phyloP scores from a whole-genome alignment of 495 filamentous ascomycete species.

The Pyrenula aspistea region DNA sequence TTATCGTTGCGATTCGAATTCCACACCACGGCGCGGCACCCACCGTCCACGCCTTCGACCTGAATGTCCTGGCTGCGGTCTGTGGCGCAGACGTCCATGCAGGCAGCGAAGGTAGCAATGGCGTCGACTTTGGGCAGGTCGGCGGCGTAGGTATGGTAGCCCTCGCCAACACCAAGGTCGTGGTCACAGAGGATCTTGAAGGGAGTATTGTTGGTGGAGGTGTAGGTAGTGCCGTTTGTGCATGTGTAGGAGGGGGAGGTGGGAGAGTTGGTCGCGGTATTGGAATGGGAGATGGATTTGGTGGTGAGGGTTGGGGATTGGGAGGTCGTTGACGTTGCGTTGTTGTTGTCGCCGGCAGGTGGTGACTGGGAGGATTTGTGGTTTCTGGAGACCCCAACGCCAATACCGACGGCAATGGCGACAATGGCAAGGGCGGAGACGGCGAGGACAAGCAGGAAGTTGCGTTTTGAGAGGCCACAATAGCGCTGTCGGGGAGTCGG shows the following conservation, averaged over 20 bases:
- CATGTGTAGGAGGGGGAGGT: background rate
- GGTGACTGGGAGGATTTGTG: background rate
- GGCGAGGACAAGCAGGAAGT: background rate
- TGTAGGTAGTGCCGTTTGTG: background rate
- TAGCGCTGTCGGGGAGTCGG: background rate
- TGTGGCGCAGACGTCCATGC: background rate
- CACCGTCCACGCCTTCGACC: background rate
- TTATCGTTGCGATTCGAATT: background rate
- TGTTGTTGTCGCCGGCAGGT: background rate
- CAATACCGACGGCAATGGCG: background rate
- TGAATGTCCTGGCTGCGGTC: background rate
- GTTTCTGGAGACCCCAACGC: background rate
- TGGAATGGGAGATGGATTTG: too few species aligned
- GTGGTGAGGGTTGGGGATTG: background rate
- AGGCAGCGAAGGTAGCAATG: background rate
- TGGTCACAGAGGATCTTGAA: background rate
- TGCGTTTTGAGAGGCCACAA: background rate
- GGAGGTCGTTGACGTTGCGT: background rate
- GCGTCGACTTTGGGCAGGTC: background rate
- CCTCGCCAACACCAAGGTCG: background rate
- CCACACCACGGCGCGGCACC: background rate
- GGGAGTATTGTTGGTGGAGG: background rate
- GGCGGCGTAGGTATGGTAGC: background rate
- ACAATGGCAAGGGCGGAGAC: background rate
- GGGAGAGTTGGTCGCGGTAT: background rate